Evolutionary conservation across 495 filamentous ascomycete genomes (phyloP).

Genomic region (Penicillium coprophilum): DNA sequence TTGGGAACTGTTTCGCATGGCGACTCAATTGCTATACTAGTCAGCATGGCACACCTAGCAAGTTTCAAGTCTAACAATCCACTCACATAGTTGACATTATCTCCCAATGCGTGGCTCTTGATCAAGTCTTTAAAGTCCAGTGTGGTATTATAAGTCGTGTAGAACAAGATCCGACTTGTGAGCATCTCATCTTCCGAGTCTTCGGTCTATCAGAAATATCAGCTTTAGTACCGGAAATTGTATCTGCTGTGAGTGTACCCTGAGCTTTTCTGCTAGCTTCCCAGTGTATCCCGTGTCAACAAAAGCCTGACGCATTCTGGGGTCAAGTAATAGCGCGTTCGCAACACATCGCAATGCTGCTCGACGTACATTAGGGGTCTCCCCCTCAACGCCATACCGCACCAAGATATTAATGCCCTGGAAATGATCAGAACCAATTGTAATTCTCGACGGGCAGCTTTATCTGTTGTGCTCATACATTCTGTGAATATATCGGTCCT

Average conservation of each 20-base stretch:
- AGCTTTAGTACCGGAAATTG: not conserved
- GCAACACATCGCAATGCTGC: constrained; percentile 84
- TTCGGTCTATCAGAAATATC: constrained; percentile 54
- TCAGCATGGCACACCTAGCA: constrained; percentile 21
- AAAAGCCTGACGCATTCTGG: constrained; percentile 72
- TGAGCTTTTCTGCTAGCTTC: constrained; percentile 69
- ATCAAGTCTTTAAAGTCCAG: constrained; percentile 68
- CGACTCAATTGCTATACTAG: constrained; percentile 59
- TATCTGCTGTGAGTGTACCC: constrained; percentile 40
- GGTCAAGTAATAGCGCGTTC: constrained; percentile 76
- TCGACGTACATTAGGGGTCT: constrained; percentile 61
- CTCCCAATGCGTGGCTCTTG: constrained; percentile 66
- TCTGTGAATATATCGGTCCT: constrained; percentile 68
- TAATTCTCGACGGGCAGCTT: not conserved
- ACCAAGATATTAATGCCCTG: constrained; percentile 75
- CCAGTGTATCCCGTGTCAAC: constrained; percentile 73
- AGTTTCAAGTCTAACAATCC: not conserved
- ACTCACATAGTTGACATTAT: constrained; percentile 61
- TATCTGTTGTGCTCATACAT: not conserved
- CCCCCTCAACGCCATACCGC: constrained; percentile 65
- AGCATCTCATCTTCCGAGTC: constrained; percentile 88
- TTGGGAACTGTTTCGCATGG: constrained; percentile 62
- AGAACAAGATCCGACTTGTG: constrained; percentile 74
- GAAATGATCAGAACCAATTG: constrained; percentile 21
- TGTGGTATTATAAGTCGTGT: constrained; percentile 80